Conservation (phyloP, 306 rosid genomes). For the Styphnolobium japonicum region DNA sequence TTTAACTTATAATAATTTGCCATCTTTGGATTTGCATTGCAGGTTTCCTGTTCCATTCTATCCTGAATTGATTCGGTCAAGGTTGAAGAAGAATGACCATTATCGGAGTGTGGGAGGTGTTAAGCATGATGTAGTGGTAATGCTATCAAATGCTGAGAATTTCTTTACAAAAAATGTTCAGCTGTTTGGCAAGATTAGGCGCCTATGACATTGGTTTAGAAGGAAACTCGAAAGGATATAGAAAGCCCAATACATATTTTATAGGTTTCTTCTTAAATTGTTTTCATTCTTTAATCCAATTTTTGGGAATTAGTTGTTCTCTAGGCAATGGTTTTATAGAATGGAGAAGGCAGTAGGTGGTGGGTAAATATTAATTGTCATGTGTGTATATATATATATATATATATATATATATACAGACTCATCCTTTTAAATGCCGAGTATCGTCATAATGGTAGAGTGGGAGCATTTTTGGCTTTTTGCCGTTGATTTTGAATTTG, state of each 20-base stretch:
- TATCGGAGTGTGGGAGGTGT: constrained; percentile 69
- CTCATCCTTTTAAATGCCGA: constrained; percentile 12
- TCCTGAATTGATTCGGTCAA: constrained; percentile 63
- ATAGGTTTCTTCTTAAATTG: constrained; percentile 30
- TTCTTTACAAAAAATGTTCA: constrained; percentile 37
- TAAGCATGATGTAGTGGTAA: constrained; percentile 63
- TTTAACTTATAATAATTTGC: constrained; percentile 5
- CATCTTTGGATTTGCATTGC: constrained; percentile 32
- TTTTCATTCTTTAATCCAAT: constrained; percentile 44
- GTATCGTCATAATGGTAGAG: background rate
- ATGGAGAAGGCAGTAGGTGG: constrained; percentile 32
- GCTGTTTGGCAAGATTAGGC: constrained; percentile 33
- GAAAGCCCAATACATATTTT: constrained; percentile 29
- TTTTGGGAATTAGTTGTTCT: constrained; percentile 29
- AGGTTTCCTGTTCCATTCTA: constrained; percentile 65
- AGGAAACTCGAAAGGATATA: constrained; percentile 59
- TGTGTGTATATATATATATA: no score
- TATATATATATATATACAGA: no score
- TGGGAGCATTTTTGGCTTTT: background rate
- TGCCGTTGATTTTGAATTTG: background rate
- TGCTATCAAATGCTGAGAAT: constrained; percentile 51
- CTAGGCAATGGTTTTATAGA: constrained; percentile 25
- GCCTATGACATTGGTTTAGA: constrained; percentile 46
- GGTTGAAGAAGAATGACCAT: constrained; percentile 54
- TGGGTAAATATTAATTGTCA: constrained; percentile 25